phyloP scores from a whole-genome alignment of 768 basidiomycete species.

The Suillus luteus region DNA sequence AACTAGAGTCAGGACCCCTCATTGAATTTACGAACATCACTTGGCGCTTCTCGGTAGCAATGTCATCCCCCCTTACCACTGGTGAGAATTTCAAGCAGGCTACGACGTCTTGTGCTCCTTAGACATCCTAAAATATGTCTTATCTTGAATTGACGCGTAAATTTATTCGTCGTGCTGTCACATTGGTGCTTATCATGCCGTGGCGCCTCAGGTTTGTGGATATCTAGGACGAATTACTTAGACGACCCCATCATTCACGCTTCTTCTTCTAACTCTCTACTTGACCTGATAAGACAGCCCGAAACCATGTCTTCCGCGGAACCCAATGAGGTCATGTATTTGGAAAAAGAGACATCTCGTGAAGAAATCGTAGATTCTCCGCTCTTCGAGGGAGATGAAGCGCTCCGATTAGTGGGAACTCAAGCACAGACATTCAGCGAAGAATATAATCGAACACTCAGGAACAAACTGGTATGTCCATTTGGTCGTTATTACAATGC shows the following conservation, averaged over 20 bases:
- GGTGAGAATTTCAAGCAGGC: neutral
- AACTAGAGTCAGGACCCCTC: neutral
- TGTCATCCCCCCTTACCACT: neutral
- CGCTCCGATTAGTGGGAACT: slow-evolving; percentile 55
- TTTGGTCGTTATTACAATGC: neutral
- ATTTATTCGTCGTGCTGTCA: neutral
- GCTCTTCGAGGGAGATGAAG: slow-evolving; percentile 51
- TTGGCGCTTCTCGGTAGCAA: neutral
- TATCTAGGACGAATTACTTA: neutral
- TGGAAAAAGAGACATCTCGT: neutral
- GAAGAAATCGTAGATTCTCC: neutral
- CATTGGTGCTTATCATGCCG: slow-evolving; percentile 2
- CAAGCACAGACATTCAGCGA: slow-evolving; percentile 55
- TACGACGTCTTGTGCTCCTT: slow-evolving; percentile 2
- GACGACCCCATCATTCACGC: neutral
- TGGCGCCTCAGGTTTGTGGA: neutral
- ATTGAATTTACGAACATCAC: neutral
- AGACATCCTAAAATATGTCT: slow-evolving; percentile 8
- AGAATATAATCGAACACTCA: slow-evolving; percentile 56
- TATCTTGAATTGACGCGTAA: neutral
- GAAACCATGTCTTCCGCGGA: neutral
- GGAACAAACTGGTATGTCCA: slow-evolving; percentile 54
- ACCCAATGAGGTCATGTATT: neutral
- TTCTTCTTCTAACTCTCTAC: neutral
- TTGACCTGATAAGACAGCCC: neutral